These are phyloP conservation scores for Linanthus parryae DNA, from an alignment of 148 eudicot genomes.

Conservation along the genomic window DNA sequence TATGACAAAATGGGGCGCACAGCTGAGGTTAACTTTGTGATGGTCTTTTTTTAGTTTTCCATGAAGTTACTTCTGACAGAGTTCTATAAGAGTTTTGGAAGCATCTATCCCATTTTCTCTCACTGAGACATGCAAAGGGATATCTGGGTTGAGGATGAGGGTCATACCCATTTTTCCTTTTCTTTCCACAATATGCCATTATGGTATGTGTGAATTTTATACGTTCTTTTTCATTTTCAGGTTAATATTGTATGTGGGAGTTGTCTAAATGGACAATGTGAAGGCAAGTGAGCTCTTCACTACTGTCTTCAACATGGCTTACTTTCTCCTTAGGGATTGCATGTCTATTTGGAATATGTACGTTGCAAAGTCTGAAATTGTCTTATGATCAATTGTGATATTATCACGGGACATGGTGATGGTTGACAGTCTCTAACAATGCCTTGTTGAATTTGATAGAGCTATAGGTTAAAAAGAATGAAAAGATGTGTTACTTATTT, in stretches of 20 bases:
- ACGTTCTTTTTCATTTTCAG: conserved; percentile 34
- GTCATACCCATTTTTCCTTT: neutral
- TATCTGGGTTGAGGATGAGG: neutral
- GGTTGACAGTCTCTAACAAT: no score
- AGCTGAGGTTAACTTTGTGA: conserved; percentile 54
- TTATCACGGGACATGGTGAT: no score
- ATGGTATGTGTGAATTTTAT: no score
- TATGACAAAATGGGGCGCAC: conserved; percentile 85
- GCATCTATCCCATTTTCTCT: neutral
- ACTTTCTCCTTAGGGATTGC: no score
- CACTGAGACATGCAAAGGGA: neutral
- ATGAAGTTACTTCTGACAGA: neutral
- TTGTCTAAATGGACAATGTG: conserved; percentile 61
- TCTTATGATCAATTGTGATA: no score
- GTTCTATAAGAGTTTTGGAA: neutral
- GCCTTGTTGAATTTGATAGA: no score
- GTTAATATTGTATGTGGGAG: conserved; percentile 78
- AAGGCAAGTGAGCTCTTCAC: conserved; percentile 38
- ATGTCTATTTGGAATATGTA: no score
- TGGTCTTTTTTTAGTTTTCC: neutral
- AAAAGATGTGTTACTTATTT: no score
- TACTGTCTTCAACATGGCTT: neutral
- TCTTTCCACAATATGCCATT: no score
- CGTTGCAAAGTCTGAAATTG: no score
- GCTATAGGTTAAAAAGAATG: no score